These are phyloP conservation scores for Trichoderma harzianum DNA, from an alignment of 2,329 filamentous ascomycete genomes.

Conservation along the genomic window DNA sequence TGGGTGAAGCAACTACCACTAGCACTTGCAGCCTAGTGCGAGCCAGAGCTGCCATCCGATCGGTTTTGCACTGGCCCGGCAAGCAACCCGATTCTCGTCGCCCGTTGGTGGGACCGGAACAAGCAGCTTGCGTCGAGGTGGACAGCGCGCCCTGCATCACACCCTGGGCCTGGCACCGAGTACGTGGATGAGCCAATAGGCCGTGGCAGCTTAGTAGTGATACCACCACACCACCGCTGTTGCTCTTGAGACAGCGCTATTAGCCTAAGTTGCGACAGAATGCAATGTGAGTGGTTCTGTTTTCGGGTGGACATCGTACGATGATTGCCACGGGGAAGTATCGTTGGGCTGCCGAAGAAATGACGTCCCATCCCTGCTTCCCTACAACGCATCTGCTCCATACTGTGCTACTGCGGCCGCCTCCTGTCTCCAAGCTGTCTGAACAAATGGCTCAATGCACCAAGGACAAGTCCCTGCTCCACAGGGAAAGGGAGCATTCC, in stretches of 20 bases:
- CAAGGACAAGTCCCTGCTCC: not conserved
- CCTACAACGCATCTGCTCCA: not conserved
- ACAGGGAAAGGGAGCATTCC: not conserved
- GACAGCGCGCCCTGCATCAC: not conserved
- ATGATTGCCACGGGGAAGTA: not conserved
- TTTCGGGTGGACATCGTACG: constrained; percentile 8
- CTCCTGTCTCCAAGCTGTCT: not conserved
- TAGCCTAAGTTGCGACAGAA: not conserved
- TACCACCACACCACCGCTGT: not conserved
- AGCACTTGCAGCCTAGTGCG: not conserved
- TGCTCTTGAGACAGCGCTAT: not conserved
- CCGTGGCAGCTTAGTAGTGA: not conserved
- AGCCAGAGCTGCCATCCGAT: constrained; percentile 1
- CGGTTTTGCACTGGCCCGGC: not conserved
- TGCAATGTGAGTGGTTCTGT: not conserved
- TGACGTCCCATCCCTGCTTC: not conserved
- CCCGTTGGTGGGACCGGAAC: not conserved
- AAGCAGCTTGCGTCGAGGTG: not conserved
- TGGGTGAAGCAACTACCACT: not conserved
- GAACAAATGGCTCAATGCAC: constrained; percentile 4
- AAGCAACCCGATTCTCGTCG: not conserved
- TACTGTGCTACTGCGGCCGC: not conserved
- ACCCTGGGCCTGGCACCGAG: not conserved
- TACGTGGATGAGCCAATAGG: constrained; percentile 4
- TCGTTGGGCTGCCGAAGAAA: not conserved